A percentile compares a stretch with the other conserved stretches of the same genome.
These are phyloP conservation scores for Leccinum disarticulatum DNA, from an alignment of 768 basidiomycete species.

Conservation along the genomic window DNA sequence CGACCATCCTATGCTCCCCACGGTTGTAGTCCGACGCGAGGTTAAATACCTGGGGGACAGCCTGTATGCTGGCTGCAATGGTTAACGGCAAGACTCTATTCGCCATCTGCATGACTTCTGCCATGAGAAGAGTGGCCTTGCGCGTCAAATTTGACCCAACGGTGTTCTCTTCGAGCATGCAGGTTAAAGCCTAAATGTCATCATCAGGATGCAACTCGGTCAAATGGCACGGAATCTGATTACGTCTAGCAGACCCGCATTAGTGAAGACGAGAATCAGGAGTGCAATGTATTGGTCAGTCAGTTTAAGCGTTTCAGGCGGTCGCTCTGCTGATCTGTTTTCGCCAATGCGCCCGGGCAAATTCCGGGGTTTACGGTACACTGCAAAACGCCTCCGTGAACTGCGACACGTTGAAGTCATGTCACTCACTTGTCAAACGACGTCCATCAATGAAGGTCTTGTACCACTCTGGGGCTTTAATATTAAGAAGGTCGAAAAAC, in stretches of 20 bases:
- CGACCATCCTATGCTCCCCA: constrained; percentile 77
- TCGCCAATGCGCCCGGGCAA: constrained; percentile 26
- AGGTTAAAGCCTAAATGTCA: constrained; percentile 66
- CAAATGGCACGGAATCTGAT: constrained; percentile 21
- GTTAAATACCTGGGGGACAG: constrained; percentile 80
- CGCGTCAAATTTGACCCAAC: constrained; percentile 73
- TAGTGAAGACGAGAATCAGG: constrained; percentile 77
- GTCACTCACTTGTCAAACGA: constrained; percentile 75
- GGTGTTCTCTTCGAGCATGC: constrained; percentile 80
- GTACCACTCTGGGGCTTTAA: constrained; percentile 91
- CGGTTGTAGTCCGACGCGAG: constrained; percentile 81
- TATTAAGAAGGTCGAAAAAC: constrained; percentile 90
- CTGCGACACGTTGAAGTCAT: background rate
- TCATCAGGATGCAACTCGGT: constrained; percentile 6
- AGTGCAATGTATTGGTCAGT: constrained; percentile 93
- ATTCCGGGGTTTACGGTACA: constrained; percentile 63
- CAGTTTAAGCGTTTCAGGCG: constrained; percentile 64
- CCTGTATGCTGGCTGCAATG: constrained; percentile 82
- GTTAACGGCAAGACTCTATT: constrained; percentile 83
- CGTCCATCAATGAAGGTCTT: constrained; percentile 89
- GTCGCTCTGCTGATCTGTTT: constrained; percentile 47
- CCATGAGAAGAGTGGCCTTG: constrained; percentile 89
- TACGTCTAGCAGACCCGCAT: constrained; percentile 88
- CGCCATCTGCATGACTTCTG: constrained; percentile 85
- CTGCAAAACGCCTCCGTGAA: constrained; percentile 33